Evolutionary conservation across 1,284 basidiomycete genomes (phyloP), one percentile per base, ranked within the genome.

Genomic region (Trichosporon inkin): DNA sequence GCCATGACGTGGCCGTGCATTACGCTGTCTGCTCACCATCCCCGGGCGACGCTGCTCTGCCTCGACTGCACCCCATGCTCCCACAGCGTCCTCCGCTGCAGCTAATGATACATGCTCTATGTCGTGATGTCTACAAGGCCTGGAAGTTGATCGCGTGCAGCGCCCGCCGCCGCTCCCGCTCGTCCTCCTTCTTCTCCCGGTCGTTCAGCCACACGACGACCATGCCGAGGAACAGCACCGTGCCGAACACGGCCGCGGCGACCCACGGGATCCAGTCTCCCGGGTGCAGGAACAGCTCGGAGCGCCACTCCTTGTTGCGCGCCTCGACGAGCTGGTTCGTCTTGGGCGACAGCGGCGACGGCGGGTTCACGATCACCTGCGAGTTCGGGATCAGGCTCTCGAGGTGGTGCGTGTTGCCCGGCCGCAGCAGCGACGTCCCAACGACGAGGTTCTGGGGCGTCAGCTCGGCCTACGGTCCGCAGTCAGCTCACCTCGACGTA

Each of bases 231-330:
- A 90, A 72, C 1, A 85, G 70, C 44, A 89, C 90, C 2, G 88
- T 85, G 1, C 83, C 86, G 2, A 92, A 80, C 0, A 97, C 86
- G 0, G 89, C 91, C 40, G 92, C 78, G 3, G 89, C 93, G 11
- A 99, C 96, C 90, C 89, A 95, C 1, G 92, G 92, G 65, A 98
- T 92, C 94, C 95, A 99, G 68, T 94, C 90, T 14, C 94, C 95
- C 1, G 95, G 95, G 49, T 93, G 82, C 68, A 99, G 79, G 74
- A 92, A 99, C 61, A 99, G 79, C 80, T 97, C 90, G 60, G 87
- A 85, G 67, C 86, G 88, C 96, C 96, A 99, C 36, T 79, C 79
- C 22, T 81, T 66, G 16, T 69, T 68, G 10, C 70, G 59, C 19
- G 55, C 54, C 53, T 60, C 61, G 39, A 73, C 70, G 16, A 28